Conservation (phyloP, 805 yeast genomes). For the Wickerhamiella cacticola region DNA sequence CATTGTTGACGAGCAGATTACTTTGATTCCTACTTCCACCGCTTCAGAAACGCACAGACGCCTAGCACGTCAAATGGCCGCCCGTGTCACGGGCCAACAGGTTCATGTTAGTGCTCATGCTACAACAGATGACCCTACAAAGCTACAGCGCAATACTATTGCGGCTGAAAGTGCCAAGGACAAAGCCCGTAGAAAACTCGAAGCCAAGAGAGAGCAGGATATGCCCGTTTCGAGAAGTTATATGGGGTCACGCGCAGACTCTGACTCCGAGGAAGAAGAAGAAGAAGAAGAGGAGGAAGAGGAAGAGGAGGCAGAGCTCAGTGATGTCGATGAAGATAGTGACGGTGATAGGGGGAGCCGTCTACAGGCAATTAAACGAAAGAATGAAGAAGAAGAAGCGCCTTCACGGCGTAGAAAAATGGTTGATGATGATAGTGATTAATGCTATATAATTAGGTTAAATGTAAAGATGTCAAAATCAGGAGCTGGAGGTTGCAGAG, state of each 20-base stretch:
- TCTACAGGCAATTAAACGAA: slow-evolving; percentile 10
- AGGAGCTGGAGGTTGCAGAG: background rate
- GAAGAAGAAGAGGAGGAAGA: slow-evolving; percentile 31
- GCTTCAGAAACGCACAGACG: slow-evolving; percentile 68
- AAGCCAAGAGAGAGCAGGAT: slow-evolving; percentile 27
- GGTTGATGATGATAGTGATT: slow-evolving; percentile 19
- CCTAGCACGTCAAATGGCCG: slow-evolving; percentile 41
- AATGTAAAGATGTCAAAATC: background rate
- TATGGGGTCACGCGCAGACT: slow-evolving; percentile 11
- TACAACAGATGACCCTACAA: slow-evolving; percentile 36
- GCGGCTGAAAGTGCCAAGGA: slow-evolving; percentile 30
- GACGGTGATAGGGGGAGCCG: slow-evolving; percentile 24
- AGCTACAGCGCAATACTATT: slow-evolving; percentile 34
- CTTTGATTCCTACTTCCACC: slow-evolving; percentile 85
- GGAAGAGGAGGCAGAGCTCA: slow-evolving; percentile 27
- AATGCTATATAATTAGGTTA: background rate
- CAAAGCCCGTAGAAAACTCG: slow-evolving; percentile 33
- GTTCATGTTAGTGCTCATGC: slow-evolving; percentile 29
- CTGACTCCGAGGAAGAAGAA: slow-evolving; percentile 19
- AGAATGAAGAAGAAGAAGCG: slow-evolving; percentile 15
- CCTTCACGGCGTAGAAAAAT: slow-evolving; percentile 15
- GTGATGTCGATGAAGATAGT: slow-evolving; percentile 22
- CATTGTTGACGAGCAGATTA: slow-evolving; percentile 50
- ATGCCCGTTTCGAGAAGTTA: slow-evolving; percentile 6
- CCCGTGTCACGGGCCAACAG: slow-evolving; percentile 23